Conservation (phyloP, 345 rosid species). For the Eucalyptus fibrosa region DNA sequence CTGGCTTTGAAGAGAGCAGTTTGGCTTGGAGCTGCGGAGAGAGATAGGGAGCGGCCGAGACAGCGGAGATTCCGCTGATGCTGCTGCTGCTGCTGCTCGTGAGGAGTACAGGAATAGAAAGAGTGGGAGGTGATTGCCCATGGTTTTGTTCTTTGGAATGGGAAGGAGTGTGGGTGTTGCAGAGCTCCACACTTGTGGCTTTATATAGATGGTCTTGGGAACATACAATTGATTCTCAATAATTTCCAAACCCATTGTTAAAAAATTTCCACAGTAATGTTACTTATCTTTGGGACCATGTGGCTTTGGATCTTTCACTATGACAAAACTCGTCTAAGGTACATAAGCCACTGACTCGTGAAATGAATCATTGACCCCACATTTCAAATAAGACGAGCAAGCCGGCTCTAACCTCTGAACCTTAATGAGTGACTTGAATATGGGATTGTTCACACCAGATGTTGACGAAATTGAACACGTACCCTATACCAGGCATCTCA, state of each 20-base stretch:
- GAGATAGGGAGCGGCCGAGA: neutral
- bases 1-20: neutral
- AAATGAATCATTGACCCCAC: neutral
- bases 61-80: neutral
- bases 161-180: neutral
- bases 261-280: neutral
- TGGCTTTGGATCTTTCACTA: neutral
- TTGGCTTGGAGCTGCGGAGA: neutral
- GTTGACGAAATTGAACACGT: neutral
- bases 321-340: neutral
- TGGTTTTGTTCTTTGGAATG: neutral
- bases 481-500: neutral
- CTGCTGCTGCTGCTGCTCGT: neutral
- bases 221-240: neutral
- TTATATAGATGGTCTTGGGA: neutral
- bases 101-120: neutral
- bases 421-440: neutral
- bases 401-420: neutral
- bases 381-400: neutral
- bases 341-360: neutral
- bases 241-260: neutral
- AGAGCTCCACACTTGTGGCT: neutral
- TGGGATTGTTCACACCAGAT: neutral
- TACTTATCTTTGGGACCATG: neutral
- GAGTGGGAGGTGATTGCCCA: neutral